Evolutionary conservation across 495 filamentous ascomycete genomes (phyloP).

Genomic region (Xylaria castorea): DNA sequence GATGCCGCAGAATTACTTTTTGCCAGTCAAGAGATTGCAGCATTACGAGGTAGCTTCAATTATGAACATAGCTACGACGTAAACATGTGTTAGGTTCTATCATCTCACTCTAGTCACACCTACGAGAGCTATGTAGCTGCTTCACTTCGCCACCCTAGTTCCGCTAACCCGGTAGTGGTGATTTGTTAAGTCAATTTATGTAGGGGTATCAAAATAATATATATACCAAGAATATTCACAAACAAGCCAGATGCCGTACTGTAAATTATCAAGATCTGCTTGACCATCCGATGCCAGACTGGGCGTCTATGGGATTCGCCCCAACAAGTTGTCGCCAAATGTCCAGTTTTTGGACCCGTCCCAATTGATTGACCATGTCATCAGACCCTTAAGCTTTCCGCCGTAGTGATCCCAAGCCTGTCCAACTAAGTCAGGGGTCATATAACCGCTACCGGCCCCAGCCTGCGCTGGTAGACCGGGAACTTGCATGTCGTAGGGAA

Average conservation of each 20-base stretch:
- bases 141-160: not conserved
- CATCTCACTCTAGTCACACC: not conserved
- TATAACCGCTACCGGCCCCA: conserved; percentile 33
- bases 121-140: not conserved
- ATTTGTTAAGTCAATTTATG: not conserved
- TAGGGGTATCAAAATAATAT: conserved; percentile 14
- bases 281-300: not conserved
- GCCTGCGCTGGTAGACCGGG: conserved; percentile 33
- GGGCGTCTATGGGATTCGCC: conserved; percentile 16
- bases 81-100: not conserved
- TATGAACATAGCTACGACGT: not conserved
- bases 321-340: conserved; percentile 32
- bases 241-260: not conserved
- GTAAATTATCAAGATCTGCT: not conserved
- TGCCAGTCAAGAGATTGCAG: not conserved
- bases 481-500: conserved; percentile 37
- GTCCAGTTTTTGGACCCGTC: conserved; percentile 35
- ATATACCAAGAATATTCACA: conserved; percentile 9
- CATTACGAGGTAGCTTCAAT: not conserved
- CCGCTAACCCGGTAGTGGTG: not conserved
- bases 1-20: not conserved
- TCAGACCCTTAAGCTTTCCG: conserved; percentile 33
- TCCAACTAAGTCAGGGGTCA: conserved; percentile 28
- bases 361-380: conserved; percentile 41
- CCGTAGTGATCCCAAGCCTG: conserved; percentile 36